A percentile compares a stretch with the other conserved stretches of the same genome.
Evolutionary conservation across 441 rosid species (phyloP).

Genomic region (Adansonia rubrostipa): DNA sequence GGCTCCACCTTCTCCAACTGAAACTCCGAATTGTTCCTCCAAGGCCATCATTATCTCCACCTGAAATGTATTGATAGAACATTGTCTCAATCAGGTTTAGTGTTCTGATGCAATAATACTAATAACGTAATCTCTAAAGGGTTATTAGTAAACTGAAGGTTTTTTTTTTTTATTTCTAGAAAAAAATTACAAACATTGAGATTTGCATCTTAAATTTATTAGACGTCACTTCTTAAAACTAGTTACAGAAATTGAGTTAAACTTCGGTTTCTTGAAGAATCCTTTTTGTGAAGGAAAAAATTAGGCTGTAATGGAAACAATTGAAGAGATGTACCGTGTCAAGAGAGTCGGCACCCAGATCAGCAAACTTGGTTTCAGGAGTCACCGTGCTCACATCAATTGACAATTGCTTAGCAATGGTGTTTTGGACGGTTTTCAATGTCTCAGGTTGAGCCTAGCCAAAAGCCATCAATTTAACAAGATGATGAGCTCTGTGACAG

Average conservation of each 20-base stretch:
- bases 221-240: not conserved
- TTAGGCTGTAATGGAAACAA: not conserved
- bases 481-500: not conserved
- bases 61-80: slow-evolving; percentile 25
- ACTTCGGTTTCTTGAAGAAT: not conserved
- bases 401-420: slow-evolving; percentile 66
- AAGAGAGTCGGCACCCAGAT: slow-evolving; percentile 76
- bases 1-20: slow-evolving; percentile 63
- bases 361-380: slow-evolving; percentile 66
- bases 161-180: too few relatives aligned
- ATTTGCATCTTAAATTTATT: not conserved
- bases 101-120: not conserved
- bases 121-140: not conserved
- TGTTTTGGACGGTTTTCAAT: slow-evolving; percentile 53
- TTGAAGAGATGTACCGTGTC: slow-evolving; percentile 45
- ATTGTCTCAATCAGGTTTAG: not conserved
- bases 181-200: too few relatives aligned
- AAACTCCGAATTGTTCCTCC: slow-evolving; percentile 64
- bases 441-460: slow-evolving; percentile 54
- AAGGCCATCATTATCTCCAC: slow-evolving; percentile 75
- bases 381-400: slow-evolving; percentile 53
- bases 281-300: not conserved
- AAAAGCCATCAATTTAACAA: not conserved
- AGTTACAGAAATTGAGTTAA: too few relatives aligned
- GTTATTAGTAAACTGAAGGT: too few relatives aligned